phyloP scores from a whole-genome alignment of 2,329 filamentous ascomycete genomes.

The Aspergillus puulaauensis region DNA sequence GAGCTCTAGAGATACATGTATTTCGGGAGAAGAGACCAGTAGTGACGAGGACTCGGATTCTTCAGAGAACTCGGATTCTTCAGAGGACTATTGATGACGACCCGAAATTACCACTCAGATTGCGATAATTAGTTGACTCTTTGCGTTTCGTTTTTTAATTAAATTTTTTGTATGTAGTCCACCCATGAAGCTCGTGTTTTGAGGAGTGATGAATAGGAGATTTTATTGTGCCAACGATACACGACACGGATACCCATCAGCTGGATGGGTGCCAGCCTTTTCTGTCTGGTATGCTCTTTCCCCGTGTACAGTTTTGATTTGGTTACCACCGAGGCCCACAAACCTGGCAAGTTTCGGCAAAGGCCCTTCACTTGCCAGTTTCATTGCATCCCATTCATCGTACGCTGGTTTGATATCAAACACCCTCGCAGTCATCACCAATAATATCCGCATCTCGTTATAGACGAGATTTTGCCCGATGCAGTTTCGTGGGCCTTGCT shows the following conservation, averaged over 20 bases:
- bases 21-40: no score
- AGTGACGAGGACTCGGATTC: no score
- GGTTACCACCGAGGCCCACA: neutral
- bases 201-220: no score
- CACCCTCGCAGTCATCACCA: conserved; percentile 1
- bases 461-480: conserved; percentile 8
- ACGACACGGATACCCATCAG: neutral
- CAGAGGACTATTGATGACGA: no score
- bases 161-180: no score
- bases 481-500: conserved; percentile 11
- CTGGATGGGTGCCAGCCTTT: neutral
- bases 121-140: no score
- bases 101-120: no score
- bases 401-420: conserved; percentile 8
- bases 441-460: neutral
- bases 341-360: neutral
- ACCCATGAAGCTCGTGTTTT: no score
- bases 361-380: neutral
- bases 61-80: no score
- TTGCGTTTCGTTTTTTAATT: no score
- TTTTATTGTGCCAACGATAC: neutral
- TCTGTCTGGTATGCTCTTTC: neutral
- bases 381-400: neutral
- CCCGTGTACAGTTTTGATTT: neutral
- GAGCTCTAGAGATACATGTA: no score